Percentiles rank a stretch among this genome's conserved stretches.
Evolutionary conservation across 169 alveolate species (phyloP).

Genomic region (Plasmodium reichenowi): DNA sequence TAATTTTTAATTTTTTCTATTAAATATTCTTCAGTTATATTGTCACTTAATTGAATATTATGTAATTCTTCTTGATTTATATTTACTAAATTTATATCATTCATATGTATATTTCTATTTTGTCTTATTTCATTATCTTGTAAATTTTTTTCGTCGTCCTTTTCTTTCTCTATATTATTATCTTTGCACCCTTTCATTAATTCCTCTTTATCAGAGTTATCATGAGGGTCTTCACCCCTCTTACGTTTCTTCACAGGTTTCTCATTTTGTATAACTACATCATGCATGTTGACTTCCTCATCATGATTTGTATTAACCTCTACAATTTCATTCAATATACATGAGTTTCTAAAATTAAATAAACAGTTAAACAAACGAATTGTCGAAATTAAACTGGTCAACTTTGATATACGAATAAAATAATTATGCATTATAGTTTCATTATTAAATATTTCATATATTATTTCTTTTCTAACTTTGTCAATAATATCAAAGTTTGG

Average conservation of each 20-base stretch:
- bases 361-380: conserved; percentile 44
- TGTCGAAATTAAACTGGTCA: conserved; percentile 33
- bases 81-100: not conserved
- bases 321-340: conserved; percentile 27
- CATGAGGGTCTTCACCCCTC: not conserved
- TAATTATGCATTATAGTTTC: conserved; percentile 3
- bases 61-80: not conserved
- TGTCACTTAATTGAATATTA: not conserved
- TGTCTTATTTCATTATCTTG: not conserved
- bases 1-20: not conserved
- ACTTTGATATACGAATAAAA: conserved; percentile 29
- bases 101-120: not conserved
- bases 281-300: not conserved
- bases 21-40: not conserved
- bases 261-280: not conserved
- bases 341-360: conserved; percentile 48
- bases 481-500: conserved; percentile 65
- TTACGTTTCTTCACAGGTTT: not conserved
- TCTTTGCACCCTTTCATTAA: not conserved
- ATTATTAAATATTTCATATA: conserved; percentile 49
- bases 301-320: not conserved
- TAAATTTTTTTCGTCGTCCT: not conserved
- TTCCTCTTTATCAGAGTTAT: not conserved
- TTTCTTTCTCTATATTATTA: not conserved
- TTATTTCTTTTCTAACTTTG: conserved; percentile 36